phyloP scores from a whole-genome alignment of 352 stramenopile genomes.

The Aphanomyces cochlioides region DNA sequence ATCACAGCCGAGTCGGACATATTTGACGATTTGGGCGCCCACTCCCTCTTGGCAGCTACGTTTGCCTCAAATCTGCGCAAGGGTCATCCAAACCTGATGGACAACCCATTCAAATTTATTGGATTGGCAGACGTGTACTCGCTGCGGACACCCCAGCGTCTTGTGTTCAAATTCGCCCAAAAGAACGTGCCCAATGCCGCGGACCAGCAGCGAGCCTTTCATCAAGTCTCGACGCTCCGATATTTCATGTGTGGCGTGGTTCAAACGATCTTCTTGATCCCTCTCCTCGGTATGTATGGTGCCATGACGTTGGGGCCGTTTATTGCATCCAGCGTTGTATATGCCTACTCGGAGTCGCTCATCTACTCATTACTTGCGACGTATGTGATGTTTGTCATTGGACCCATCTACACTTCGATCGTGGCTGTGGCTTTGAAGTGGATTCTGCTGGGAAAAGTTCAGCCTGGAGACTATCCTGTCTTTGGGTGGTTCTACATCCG shows the following conservation, averaged over 20 bases:
- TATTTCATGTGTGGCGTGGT: not conserved
- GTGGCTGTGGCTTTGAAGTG: not conserved
- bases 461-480: not conserved
- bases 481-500: slow-evolving; percentile 7
- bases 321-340: not conserved
- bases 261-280: not conserved
- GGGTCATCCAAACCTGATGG: not conserved
- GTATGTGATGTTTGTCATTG: not conserved
- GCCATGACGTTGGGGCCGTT: not conserved
- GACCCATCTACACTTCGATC: not conserved
- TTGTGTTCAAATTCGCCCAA: slow-evolving; percentile 3
- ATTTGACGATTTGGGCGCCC: slow-evolving; percentile 2
- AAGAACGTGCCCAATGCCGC: not conserved
- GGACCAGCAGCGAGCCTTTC: not conserved
- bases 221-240: not conserved
- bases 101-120: not conserved
- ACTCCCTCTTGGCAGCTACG: slow-evolving; percentile 1
- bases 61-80: not conserved
- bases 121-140: slow-evolving; percentile 1
- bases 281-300: not conserved
- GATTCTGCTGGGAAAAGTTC: not conserved
- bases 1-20: not conserved
- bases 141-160: not conserved
- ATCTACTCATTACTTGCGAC: not conserved
- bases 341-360: not conserved